Evolutionary conservation across 768 basidiomycete genomes (phyloP).

Genomic region (Filobasidium wieringae): DNA sequence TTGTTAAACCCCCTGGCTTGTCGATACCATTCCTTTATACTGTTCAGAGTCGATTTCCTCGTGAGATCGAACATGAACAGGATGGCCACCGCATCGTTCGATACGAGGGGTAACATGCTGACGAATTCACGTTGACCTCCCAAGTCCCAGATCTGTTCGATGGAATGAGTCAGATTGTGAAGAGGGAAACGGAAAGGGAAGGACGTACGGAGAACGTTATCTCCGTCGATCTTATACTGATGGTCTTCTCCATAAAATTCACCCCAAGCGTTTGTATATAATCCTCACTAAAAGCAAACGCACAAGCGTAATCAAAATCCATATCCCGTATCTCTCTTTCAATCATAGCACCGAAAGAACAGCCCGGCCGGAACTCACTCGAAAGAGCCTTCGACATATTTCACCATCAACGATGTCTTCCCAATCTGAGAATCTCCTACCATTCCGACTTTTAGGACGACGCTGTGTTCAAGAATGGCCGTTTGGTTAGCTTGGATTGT

Average conservation of each 20-base stretch:
- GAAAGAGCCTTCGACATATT: conserved; percentile 97
- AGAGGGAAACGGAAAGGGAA: not conserved
- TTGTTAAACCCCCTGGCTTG: conserved; percentile 99
- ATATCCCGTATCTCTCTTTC: not conserved
- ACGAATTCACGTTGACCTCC: conserved; percentile 96
- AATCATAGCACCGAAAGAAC: not conserved
- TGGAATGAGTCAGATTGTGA: not conserved
- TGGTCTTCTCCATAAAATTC: conserved; percentile 99
- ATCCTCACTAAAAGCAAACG: conserved; percentile 50
- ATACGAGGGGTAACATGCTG: conserved; percentile 95
- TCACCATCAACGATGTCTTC: conserved; percentile 98
- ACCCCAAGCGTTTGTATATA: conserved; percentile 99
- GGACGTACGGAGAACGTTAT: conserved; percentile 73
- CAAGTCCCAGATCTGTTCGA: conserved; percentile 75
- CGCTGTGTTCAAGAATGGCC: too few species aligned
- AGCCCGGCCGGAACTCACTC: conserved; percentile 43
- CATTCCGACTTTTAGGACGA: conserved; percentile 98
- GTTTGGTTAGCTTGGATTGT: too few species aligned
- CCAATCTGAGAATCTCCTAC: conserved; percentile 99
- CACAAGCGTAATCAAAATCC: not conserved
- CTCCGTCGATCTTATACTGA: conserved; percentile 91
- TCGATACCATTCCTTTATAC: conserved; percentile 99
- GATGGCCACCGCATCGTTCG: conserved; percentile 98
- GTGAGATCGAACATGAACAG: conserved; percentile 99
- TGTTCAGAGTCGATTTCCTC: conserved; percentile 92